Evolutionary conservation across 2,329 filamentous ascomycete species (phyloP), one percentile per base, ranked within the genome.

Genomic region (Alternaria sp.): DNA sequence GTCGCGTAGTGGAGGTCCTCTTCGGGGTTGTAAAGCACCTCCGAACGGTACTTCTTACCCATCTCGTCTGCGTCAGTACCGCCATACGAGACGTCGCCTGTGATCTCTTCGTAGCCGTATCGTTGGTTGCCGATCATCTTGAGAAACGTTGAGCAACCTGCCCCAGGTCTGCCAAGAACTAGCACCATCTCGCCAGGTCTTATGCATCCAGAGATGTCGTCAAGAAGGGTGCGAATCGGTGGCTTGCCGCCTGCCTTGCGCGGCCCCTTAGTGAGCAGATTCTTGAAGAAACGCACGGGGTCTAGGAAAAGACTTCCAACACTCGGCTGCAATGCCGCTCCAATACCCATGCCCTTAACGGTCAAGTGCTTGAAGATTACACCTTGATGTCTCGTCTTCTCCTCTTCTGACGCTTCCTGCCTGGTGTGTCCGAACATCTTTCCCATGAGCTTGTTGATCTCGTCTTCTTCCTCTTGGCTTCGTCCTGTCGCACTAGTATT

Each of bases 1-100:
- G 92, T 89, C 0, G 92, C 89, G 67, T 93, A 94, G 75, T 94
- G 92, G 26, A 90, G 85, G 75, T 93, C 91, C 26, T 90, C 88
- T 80, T 95, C 92, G 14, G 92, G 89, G 69, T 93, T 93, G 76
- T 95, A 94, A 12, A 92, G 83, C 2, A 90, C 75, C 77, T 89
- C 89, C 44, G 88, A 89, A 62, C 87, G 85, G 72, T 90, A 91
- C 70, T 89, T 83, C 65, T 86, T 84, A 4, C 74, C 78, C 84
- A 87, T 86, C 14, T 79, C 81, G 8, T 82, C 74, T 0, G 86
- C 82, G 68, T 84, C 80, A 1, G 86, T 87, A 10, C 86, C 86
- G n/a, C 87, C 87, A 69, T 90, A 82, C 5, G 71, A 76, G 25
- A 82, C 77, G 7, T 90, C 84, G 0, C 89, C 90, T 1, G 83